Conservation (phyloP, 2,329 filamentous ascomycete genomes). For the Claviceps sp. region DNA sequence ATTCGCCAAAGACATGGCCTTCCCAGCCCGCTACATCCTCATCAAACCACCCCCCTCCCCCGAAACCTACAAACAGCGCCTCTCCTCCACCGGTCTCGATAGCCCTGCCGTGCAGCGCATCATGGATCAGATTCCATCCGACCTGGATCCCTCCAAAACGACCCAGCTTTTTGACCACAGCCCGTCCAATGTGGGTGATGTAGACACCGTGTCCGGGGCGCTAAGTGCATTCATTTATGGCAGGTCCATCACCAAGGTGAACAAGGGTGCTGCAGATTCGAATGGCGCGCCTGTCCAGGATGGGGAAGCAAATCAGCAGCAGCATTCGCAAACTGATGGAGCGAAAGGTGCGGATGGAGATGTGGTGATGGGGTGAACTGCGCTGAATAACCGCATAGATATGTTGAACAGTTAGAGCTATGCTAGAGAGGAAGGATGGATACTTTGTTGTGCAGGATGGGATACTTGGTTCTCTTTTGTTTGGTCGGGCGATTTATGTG, state of each 20-base stretch:
- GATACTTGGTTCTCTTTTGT: too few relatives aligned
- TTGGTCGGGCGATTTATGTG: too few relatives aligned
- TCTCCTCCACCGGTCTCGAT: slow-evolving; percentile 15
- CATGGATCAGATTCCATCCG: slow-evolving; percentile 11
- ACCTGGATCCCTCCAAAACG: slow-evolving; percentile 14
- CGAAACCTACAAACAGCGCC: slow-evolving; percentile 15
- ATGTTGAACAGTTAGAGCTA: too few relatives aligned
- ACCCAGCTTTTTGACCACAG: slow-evolving; percentile 16
- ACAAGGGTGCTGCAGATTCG: background rate
- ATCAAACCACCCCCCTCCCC: slow-evolving; percentile 30
- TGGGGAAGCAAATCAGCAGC: background rate
- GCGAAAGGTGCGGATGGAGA: background rate
- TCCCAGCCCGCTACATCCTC: slow-evolving; percentile 41
- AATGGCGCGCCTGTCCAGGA: background rate
- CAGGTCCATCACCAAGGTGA: background rate
- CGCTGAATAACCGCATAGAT: too few relatives aligned
- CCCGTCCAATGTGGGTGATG: slow-evolving; percentile 15
- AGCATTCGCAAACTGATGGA: background rate
- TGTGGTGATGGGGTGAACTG: too few relatives aligned
- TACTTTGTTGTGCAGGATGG: too few relatives aligned
- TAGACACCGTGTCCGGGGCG: slow-evolving; percentile 4
- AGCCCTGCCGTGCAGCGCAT: slow-evolving; percentile 12
- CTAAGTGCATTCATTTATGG: slow-evolving; percentile 18
- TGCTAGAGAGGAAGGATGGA: too few relatives aligned
- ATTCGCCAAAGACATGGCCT: slow-evolving; percentile 44